phyloP scores from a whole-genome alignment of 2,329 filamentous ascomycete genomes.

The Lachnellula willkommii region DNA sequence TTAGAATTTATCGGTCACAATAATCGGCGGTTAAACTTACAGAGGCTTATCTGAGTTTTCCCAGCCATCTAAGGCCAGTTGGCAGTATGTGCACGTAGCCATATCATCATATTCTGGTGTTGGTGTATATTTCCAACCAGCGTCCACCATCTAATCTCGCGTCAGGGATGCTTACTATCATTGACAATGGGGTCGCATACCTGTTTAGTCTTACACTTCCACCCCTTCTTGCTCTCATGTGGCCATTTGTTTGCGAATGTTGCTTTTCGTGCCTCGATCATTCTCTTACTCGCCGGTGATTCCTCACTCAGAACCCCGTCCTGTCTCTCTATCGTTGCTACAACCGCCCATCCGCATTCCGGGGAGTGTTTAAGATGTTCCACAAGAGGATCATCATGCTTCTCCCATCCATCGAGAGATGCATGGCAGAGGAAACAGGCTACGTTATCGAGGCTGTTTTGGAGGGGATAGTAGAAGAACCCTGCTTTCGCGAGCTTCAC shows the following conservation, averaged over 20 bases:
- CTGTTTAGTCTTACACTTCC: conserved; percentile 86
- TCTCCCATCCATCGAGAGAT: conserved; percentile 86
- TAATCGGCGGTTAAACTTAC: conserved; percentile 43
- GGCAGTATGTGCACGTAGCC: conserved; percentile 87
- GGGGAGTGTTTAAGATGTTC: conserved; percentile 83
- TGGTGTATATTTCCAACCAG: conserved; percentile 92
- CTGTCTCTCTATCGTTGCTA: conserved; percentile 56
- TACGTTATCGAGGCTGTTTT: conserved; percentile 77
- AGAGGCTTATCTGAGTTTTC: conserved; percentile 85
- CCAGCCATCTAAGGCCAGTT: conserved; percentile 87
- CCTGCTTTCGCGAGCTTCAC: conserved; percentile 79
- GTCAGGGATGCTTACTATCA: conserved; percentile 16
- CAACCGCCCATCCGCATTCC: conserved; percentile 82
- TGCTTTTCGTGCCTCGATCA: conserved; percentile 70
- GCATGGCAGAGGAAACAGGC: conserved; percentile 83
- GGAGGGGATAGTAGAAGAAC: conserved; percentile 79
- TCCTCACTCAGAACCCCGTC: conserved; percentile 59
- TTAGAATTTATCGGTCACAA: conserved; percentile 9
- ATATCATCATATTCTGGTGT: conserved; percentile 79
- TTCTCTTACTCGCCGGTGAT: conserved; percentile 66
- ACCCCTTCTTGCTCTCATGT: conserved; percentile 79
- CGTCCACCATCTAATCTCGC: conserved; percentile 68
- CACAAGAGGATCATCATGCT: conserved; percentile 71
- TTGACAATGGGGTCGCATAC: conserved; percentile 38
- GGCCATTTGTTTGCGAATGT: conserved; percentile 88